phyloP scores from a whole-genome alignment of 2,329 filamentous ascomycete species.

The Xylaria hypoxylon region DNA sequence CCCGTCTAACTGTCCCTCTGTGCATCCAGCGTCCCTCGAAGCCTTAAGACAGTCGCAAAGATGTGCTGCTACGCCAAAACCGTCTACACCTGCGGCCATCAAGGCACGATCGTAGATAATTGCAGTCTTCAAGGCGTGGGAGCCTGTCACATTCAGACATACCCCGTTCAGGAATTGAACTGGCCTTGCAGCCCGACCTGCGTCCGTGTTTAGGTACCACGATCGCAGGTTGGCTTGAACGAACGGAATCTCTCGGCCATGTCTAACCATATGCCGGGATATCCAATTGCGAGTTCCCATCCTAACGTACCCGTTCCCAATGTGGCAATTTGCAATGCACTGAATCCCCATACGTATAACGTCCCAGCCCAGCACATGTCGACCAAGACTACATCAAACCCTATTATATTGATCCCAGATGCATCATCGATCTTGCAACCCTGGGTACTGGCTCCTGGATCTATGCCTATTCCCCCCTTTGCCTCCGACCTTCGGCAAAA shows the following conservation, averaged over 20 bases:
- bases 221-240: not conserved
- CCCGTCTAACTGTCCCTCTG: not conserved
- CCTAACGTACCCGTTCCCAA: not conserved
- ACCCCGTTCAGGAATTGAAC: not conserved
- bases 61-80: conserved; percentile 14
- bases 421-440: no score
- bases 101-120: not conserved
- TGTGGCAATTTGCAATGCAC: no score
- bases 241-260: no score
- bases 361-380: no score
- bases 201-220: conserved; percentile 4
- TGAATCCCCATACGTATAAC: no score
- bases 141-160: not conserved
- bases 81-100: conserved; percentile 23
- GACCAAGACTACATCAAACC: no score
- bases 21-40: not conserved
- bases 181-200: conserved; percentile 13
- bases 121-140: not conserved
- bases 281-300: no score
- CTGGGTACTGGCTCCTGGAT: no score
- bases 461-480: no score
- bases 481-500: no score
- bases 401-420: no score
- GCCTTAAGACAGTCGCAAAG: not conserved
- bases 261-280: not conserved